Evolutionary conservation across 768 basidiomycete genomes (phyloP).

Genomic region (Paxillus involutus): DNA sequence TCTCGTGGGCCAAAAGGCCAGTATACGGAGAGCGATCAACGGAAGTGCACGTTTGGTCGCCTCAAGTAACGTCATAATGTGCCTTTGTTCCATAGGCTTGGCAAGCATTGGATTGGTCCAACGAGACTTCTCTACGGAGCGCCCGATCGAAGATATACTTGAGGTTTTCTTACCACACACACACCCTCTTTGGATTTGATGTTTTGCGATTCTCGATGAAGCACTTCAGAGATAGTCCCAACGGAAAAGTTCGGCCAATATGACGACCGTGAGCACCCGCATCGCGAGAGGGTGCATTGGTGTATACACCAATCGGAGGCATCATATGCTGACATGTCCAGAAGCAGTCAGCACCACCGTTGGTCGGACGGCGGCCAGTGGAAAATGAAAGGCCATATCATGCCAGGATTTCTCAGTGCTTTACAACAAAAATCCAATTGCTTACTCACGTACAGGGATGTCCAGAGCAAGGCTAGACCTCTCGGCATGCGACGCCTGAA

Average conservation of each 20-base stretch:
- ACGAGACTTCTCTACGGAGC: not conserved
- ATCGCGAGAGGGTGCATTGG: not conserved
- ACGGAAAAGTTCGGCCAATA: not conserved
- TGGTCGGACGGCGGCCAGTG: too few relatives aligned
- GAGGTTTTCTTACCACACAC: not conserved
- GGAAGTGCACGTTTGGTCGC: not conserved
- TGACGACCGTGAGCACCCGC: not conserved
- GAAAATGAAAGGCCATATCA: too few relatives aligned
- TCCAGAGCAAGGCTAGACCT: not conserved
- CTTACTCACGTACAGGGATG: conserved; percentile 7
- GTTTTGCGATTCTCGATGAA: too few relatives aligned
- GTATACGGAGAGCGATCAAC: not conserved
- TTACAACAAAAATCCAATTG: not conserved
- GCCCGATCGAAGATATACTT: not conserved
- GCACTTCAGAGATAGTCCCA: not conserved
- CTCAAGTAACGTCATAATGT: too few relatives aligned
- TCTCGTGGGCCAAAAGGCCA: conserved; percentile 2
- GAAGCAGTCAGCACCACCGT: not conserved
- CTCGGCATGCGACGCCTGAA: not conserved
- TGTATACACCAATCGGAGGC: too few relatives aligned
- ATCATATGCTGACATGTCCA: not conserved
- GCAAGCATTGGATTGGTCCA: not conserved
- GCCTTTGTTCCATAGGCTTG: too few relatives aligned
- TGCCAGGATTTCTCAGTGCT: not conserved
- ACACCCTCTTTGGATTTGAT: not conserved